Conservation (phyloP, 2,329 filamentous ascomycete genomes). For the Spiromastix sp. region DNA sequence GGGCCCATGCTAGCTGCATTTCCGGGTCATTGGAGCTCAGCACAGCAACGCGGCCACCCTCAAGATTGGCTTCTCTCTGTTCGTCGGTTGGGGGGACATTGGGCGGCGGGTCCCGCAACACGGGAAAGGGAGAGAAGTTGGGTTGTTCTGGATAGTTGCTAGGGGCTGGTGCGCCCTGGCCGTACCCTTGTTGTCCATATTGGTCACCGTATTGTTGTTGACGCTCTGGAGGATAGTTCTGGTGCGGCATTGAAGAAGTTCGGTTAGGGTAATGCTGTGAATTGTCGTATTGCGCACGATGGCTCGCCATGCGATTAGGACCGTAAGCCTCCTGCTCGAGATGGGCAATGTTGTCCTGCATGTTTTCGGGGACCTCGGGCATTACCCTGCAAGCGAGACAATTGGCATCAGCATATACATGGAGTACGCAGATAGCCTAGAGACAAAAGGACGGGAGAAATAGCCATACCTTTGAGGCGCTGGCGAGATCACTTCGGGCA, state of each 20-base stretch:
- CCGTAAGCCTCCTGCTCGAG: conserved; percentile 66
- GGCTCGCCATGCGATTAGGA: conserved; percentile 36
- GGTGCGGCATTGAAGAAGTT: conserved; percentile 23
- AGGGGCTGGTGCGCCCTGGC: not conserved
- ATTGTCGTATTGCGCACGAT: conserved; percentile 23
- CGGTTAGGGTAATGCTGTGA: conserved; percentile 25
- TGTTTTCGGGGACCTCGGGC: conserved; percentile 91
- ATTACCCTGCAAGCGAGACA: conserved; percentile 55
- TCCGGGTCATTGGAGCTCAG: conserved; percentile 89
- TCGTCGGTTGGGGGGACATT: conserved; percentile 92
- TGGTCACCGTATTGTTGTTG: conserved; percentile 9
- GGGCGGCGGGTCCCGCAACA: conserved; percentile 63
- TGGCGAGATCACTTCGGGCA: conserved; percentile 59
- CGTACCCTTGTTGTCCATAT: conserved; percentile 38
- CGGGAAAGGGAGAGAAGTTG: conserved; percentile 85
- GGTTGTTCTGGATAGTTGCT: conserved; percentile 46
- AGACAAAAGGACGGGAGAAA: conserved; percentile 4
- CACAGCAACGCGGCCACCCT: conserved; percentile 71
- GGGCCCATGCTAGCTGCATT: conserved; percentile 94
- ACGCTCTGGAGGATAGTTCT: conserved; percentile 11
- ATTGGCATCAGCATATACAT: conserved; percentile 15
- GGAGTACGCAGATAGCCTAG: conserved; percentile 2
- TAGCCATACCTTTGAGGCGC: conserved; percentile 54
- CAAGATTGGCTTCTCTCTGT: conserved; percentile 82
- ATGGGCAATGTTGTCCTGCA: conserved; percentile 86